A percentile compares a stretch with the other conserved stretches of the same genome.
These are phyloP conservation scores for Pyrrhoderma noxium DNA, from an alignment of 1,284 basidiomycete species.

Conservation along the genomic window DNA sequence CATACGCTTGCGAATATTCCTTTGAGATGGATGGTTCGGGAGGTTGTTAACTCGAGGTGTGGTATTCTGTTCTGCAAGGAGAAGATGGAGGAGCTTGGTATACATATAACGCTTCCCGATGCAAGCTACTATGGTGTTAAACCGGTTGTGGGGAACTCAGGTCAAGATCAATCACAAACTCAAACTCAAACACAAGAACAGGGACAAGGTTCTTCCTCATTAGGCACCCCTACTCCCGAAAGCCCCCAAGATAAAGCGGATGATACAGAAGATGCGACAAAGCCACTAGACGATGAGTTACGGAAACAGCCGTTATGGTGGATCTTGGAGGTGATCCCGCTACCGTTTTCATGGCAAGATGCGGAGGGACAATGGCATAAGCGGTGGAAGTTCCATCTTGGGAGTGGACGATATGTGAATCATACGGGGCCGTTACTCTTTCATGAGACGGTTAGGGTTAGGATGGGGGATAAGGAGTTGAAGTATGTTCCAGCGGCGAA, in stretches of 20 bases:
- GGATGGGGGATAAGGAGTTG: constrained; percentile 37
- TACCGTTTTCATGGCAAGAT: constrained; percentile 32
- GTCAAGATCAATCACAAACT: not conserved
- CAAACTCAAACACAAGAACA: not conserved
- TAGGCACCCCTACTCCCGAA: not conserved
- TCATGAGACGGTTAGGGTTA: constrained; percentile 44
- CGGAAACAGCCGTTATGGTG: constrained; percentile 29
- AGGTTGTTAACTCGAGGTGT: constrained; percentile 39
- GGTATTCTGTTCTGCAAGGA: constrained; percentile 44
- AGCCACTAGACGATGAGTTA: constrained; percentile 33
- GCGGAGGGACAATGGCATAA: constrained; percentile 29
- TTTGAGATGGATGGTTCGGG: constrained; percentile 70
- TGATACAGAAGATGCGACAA: constrained; percentile 12
- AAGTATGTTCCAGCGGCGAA: constrained; percentile 45
- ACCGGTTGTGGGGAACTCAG: too few species aligned
- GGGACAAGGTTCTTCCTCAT: not conserved
- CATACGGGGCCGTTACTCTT: constrained; percentile 36
- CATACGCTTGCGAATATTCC: constrained; percentile 49
- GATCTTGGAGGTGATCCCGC: constrained; percentile 38
- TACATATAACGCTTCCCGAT: constrained; percentile 6
- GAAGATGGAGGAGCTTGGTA: constrained; percentile 30
- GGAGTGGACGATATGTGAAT: constrained; percentile 40
- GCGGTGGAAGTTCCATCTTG: constrained; percentile 34
- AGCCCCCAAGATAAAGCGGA: not conserved
- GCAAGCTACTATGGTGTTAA: not conserved